Percentiles rank a stretch among this genome's conserved stretches.
phyloP scores from a whole-genome alignment of 129 eudicot genomes.

The Artemisia annua region DNA sequence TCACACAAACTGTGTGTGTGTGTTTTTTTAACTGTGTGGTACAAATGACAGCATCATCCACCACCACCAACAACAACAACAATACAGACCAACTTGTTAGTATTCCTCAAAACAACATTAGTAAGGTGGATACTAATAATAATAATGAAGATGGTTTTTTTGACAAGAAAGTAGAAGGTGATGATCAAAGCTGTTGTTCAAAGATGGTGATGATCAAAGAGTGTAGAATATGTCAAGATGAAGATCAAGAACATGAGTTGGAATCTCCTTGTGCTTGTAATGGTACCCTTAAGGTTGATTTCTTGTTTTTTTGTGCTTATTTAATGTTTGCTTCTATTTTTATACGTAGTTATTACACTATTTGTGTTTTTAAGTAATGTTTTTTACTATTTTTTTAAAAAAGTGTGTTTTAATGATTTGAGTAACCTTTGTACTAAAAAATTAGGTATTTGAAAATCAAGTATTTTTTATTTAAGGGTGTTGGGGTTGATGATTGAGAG shows the following conservation, averaged over 20 bases:
- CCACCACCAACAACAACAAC: background rate
- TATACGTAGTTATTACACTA: too few species aligned
- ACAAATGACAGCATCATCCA: too few species aligned
- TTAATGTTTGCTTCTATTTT: background rate
- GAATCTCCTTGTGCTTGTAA: constrained; percentile 88
- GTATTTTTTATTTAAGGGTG: too few species aligned
- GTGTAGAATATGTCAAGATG: constrained; percentile 92
- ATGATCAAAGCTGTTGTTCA: constrained; percentile 27
- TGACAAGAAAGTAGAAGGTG: constrained; percentile 22
- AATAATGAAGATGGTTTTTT: background rate
- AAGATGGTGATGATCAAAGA: constrained; percentile 42
- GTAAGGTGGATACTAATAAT: background rate
- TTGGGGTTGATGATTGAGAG: too few species aligned
- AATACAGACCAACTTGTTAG: background rate
- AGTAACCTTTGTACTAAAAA: too few species aligned
- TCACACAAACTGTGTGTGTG: too few species aligned
- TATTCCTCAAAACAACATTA: background rate
- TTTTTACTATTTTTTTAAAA: too few species aligned
- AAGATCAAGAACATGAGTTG: constrained; percentile 62
- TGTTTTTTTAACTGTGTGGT: background rate
- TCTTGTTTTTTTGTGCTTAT: background rate
- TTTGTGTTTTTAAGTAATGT: too few species aligned
- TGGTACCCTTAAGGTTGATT: constrained; percentile 75
- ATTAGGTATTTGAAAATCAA: too few species aligned
- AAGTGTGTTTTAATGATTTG: too few species aligned